Evolutionary conservation across 129 eudicot genomes (phyloP).

Genomic region (Flaveria robusta): DNA sequence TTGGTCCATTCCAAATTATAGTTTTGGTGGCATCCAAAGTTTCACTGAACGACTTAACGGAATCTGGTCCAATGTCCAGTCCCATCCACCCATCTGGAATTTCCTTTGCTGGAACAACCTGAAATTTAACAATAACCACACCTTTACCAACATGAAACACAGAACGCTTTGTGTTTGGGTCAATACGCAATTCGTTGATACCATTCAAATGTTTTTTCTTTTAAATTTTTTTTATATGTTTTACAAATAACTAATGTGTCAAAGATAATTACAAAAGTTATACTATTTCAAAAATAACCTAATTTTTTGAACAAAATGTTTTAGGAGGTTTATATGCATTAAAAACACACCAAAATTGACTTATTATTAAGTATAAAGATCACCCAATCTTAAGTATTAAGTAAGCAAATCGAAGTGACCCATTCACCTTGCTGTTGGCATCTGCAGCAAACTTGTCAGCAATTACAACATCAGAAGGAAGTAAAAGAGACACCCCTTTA

Average conservation of each 20-base stretch:
- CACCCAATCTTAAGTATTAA: background rate
- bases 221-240: too few species aligned
- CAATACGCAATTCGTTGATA: background rate
- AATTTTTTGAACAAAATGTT: background rate
- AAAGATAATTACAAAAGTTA: background rate
- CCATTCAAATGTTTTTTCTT: too few species aligned
- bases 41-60: too few species aligned
- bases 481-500: conserved; percentile 56
- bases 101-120: conserved; percentile 71
- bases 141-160: conserved; percentile 1
- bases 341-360: background rate
- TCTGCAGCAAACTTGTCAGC: conserved; percentile 69
- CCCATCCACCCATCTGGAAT: conserved; percentile 84
- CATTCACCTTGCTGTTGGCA: conserved; percentile 36
- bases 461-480: conserved; percentile 55
- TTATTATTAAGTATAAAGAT: background rate
- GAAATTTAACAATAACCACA: background rate
- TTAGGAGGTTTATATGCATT: background rate
- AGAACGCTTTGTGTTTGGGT: too few species aligned
- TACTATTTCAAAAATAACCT: too few species aligned
- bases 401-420: too few species aligned
- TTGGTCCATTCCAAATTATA: too few species aligned
- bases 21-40: too few species aligned
- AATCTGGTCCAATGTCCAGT: too few species aligned
- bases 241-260: background rate